Evolutionary conservation across 305 asterid genomes (phyloP).

Genomic region (Solanum hybrid): DNA sequence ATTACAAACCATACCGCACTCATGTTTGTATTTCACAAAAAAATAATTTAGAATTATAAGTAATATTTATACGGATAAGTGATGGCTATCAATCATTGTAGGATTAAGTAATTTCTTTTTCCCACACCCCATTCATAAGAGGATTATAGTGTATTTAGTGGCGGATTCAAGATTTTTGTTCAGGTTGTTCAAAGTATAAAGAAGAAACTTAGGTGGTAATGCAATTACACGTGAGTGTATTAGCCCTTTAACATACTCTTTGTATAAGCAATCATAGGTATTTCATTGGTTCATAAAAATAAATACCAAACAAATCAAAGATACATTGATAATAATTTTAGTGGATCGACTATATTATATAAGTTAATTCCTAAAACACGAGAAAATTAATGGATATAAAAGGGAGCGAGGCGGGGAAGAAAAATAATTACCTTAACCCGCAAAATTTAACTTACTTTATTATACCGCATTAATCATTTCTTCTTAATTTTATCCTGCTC

Average conservation of each 20-base stretch:
- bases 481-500: not conserved
- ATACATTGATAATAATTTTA: too few species aligned
- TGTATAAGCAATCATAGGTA: not conserved
- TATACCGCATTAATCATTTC: not conserved
- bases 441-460: not conserved
- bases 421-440: not conserved
- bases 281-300: too few species aligned
- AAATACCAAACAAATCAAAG: too few species aligned
- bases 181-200: not conserved
- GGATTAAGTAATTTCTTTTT: not conserved
- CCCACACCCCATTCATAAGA: not conserved
- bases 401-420: not conserved
- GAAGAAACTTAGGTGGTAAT: not conserved
- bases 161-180: not conserved
- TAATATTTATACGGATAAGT: not conserved
- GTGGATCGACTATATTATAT: not conserved
- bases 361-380: not conserved
- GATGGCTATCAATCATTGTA: not conserved
- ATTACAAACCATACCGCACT: not conserved
- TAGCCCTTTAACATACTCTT: not conserved
- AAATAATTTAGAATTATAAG: not conserved
- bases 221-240: not conserved
- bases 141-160: not conserved
- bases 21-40: not conserved
- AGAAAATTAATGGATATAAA: not conserved